A percentile compares a stretch with the other conserved stretches of the same genome.
Conservation (phyloP, 768 basidiomycete species). For the Boletus reticulatus region DNA sequence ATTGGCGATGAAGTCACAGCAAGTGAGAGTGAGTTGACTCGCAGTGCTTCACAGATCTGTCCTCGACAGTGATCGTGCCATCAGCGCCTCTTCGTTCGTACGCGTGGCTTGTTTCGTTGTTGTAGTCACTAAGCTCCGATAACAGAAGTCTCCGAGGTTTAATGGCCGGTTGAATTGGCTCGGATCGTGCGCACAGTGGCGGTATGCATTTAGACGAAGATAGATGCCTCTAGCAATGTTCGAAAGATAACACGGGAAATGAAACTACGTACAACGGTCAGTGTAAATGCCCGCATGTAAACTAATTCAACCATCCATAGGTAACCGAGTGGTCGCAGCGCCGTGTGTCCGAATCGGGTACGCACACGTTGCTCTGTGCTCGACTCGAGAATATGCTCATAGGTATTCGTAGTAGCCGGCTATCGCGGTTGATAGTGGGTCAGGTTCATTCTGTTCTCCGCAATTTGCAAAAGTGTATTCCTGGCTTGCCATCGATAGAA, state of each 20-base stretch:
- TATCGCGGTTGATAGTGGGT: no score
- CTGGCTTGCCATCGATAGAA: no score
- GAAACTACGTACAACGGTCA: slow-evolving; percentile 19
- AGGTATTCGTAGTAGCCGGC: no score
- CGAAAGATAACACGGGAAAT: slow-evolving; percentile 32
- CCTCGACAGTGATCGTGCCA: no score
- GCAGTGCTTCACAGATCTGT: no score
- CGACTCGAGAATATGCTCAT: neutral
- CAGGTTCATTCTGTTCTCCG: no score
- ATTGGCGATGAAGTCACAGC: neutral
- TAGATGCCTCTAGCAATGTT: slow-evolving; percentile 39
- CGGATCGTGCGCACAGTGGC: neutral
- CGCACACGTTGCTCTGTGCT: neutral
- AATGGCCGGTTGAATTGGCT: neutral
- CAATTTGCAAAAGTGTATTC: no score
- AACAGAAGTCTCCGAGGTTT: neutral
- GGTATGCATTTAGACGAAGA: slow-evolving; percentile 2
- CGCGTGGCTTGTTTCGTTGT: neutral
- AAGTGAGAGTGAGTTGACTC: neutral
- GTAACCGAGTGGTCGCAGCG: no score
- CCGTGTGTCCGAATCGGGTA: no score
- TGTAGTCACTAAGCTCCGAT: neutral
- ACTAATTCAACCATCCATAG: no score
- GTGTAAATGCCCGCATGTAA: neutral
- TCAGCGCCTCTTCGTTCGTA: neutral